Evolutionary conservation across 192 early-diverging fungal genomes (phyloP), one percentile per base, ranked within the genome.

Genomic region (Coemansia sp.): DNA sequence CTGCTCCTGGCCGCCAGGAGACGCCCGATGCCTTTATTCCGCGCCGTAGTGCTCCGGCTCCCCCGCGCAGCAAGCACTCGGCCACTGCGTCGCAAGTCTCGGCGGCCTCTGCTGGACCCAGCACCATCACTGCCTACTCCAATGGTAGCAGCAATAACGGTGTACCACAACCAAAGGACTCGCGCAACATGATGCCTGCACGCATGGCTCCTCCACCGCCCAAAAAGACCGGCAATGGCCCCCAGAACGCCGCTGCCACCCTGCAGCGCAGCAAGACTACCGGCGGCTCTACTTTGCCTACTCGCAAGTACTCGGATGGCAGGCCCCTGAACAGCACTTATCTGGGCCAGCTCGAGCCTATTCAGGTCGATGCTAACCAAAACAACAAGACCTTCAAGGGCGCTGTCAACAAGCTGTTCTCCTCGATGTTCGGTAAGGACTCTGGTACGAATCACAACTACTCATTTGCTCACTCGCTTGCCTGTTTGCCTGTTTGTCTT

Each of bases 211-310:
- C 81, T 46, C 81, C 81, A 25, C 75, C 75, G 64, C 75, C 76
- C 27, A 84, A 84, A 65, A 84, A 84, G 71, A 74, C 76, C 0
- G 75, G 72, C 23, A 68, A 70, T 48, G 74, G 81, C 9, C 71
- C 74, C 15, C 42, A 58, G 10, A 46, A 39, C 15, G 67, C 48
- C 31, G 70, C 65, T 23, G 32, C 65, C 27, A 68, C 81, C 29
- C 58, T 84, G 71, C 76, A 78, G 62, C 81, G 81, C 70, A 84
- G 81, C 77, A 78, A 78, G 77, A 84, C 81, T 7, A 78, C 76
- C 6, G 73, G 76, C 25, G 73, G 67, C 65, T 67, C 73, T 8
- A 71, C 21, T 34, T 46, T 74, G 71, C 73, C 73, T 3, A 71
- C 81, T 25, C 81, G 81, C 68, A 84, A 84, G 74, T 67, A 75